A percentile compares a stretch with the other conserved stretches of the same genome.
These are phyloP conservation scores for Colletotrichum sp. DNA, from an alignment of 2,329 filamentous ascomycete species.

Conservation along the genomic window DNA sequence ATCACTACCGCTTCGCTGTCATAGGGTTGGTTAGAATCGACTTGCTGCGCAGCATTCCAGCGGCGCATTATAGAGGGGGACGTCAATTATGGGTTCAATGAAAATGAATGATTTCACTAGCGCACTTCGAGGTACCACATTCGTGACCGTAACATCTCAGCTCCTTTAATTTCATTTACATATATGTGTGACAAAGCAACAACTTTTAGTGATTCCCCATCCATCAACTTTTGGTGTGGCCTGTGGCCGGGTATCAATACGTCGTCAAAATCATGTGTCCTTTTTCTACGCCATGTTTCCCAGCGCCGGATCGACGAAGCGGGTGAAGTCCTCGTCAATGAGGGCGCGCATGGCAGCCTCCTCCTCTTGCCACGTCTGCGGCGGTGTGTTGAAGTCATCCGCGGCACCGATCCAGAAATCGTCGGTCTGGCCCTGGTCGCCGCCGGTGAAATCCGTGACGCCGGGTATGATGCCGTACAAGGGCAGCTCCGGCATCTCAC, in stretches of 20 bases:
- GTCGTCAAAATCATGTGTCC: background rate
- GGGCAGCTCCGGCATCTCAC: slow-evolving; percentile 20
- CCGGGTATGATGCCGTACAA: slow-evolving; percentile 12
- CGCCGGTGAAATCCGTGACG: background rate
- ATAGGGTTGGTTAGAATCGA: background rate
- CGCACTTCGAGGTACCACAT: background rate
- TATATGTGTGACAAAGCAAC: background rate
- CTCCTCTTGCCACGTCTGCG: slow-evolving; percentile 45
- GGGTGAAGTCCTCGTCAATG: slow-evolving; percentile 23
- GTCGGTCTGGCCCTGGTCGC: slow-evolving; percentile 4
- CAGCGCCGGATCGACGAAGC: slow-evolving; percentile 20
- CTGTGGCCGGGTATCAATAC: slow-evolving; percentile 19
- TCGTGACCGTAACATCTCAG: background rate
- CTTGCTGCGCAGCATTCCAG: background rate
- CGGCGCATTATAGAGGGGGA: background rate
- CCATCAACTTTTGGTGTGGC: slow-evolving; percentile 2
- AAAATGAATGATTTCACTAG: background rate
- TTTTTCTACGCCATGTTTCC: background rate
- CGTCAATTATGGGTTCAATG: background rate
- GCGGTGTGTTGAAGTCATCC: slow-evolving; percentile 30
- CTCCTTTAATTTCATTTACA: background rate
- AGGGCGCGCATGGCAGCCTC: slow-evolving; percentile 48
- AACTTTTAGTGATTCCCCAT: slow-evolving; percentile 5
- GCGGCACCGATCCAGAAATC: slow-evolving; percentile 35
- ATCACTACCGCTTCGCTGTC: background rate